Percentiles rank a stretch among this genome's conserved stretches.
Evolutionary conservation across 2,329 filamentous ascomycete species (phyloP).

Genomic region (Xylariomycetidae sp.): DNA sequence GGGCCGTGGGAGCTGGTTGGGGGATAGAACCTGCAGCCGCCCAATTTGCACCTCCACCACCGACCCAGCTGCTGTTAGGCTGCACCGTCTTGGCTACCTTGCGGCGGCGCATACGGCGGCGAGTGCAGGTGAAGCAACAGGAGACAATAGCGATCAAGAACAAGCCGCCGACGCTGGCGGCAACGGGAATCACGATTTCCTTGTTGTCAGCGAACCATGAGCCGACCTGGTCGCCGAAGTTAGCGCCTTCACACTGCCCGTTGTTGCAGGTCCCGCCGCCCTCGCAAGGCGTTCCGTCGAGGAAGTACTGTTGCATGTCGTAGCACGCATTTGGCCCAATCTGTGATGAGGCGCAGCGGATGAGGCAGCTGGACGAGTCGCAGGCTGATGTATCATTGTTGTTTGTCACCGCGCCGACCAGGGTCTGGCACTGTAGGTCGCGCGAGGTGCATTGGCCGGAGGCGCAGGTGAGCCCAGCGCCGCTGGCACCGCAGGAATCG

Average conservation of each 20-base stretch:
- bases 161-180: slow-evolving; percentile 65
- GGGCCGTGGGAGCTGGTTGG: slow-evolving; percentile 11
- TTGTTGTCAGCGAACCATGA: slow-evolving; percentile 76
- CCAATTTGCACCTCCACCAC: slow-evolving; percentile 15
- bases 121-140: slow-evolving; percentile 59
- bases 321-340: slow-evolving; percentile 65
- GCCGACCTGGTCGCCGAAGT: slow-evolving; percentile 63
- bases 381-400: slow-evolving; percentile 80
- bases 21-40: slow-evolving; percentile 7
- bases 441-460: slow-evolving; percentile 93
- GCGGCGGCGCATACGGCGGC: slow-evolving; percentile 29
- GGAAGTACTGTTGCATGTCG: slow-evolving; percentile 80
- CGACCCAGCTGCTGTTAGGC: slow-evolving; percentile 23
- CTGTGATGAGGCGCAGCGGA: slow-evolving; percentile 70
- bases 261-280: slow-evolving; percentile 76
- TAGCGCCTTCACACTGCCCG: slow-evolving; percentile 70
- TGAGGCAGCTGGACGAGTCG: slow-evolving; percentile 63
- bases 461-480: slow-evolving; percentile 67
- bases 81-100: slow-evolving; percentile 21
- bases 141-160: slow-evolving; percentile 63
- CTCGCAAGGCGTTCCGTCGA: slow-evolving; percentile 83
- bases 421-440: slow-evolving; percentile 79
- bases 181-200: slow-evolving; percentile 76
- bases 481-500: slow-evolving; percentile 61
- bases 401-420: slow-evolving; percentile 71